Evolutionary conservation across 225 moss, liverwort and hornwort species (phyloP).

Genomic region (Marchantia paleacea): DNA sequence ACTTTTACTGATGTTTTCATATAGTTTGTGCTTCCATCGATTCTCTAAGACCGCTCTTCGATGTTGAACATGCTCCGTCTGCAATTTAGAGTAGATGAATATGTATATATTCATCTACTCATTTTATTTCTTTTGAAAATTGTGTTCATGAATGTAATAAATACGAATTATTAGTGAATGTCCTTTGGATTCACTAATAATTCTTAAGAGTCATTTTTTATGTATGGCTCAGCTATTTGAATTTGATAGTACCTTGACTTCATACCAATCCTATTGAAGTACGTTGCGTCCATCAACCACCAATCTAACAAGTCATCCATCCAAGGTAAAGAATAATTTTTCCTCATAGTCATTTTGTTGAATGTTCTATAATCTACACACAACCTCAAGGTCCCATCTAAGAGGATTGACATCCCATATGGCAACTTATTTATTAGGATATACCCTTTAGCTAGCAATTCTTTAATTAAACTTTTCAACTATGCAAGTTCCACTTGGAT

Average conservation of each 20-base stretch:
- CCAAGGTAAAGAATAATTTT: not conserved
- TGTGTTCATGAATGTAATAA: slow-evolving; percentile 17
- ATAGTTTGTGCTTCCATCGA: not conserved
- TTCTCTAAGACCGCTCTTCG: not conserved
- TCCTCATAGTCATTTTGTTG: not conserved
- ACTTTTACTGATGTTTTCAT: not conserved
- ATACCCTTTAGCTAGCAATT: no score
- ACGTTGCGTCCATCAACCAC: no score
- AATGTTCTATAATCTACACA: not conserved
- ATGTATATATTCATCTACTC: slow-evolving; percentile 4
- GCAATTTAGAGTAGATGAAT: not conserved
- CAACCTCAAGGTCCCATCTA: not conserved
- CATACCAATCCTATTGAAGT: no score
- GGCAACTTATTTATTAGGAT: no score
- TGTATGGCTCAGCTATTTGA: no score
- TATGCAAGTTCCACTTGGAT: no score
- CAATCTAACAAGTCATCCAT: no score
- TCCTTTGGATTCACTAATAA: not conserved
- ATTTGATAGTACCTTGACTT: no score
- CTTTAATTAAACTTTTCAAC: no score
- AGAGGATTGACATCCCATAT: not conserved
- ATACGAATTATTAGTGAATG: slow-evolving; percentile 21
- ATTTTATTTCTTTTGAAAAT: slow-evolving; percentile 13
- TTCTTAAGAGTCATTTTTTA: not conserved
- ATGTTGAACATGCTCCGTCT: not conserved